Percentiles rank a stretch among this genome's conserved stretches.
Evolutionary conservation across 2,329 filamentous ascomycete species (phyloP).

Genomic region (Xylaria multiplex): DNA sequence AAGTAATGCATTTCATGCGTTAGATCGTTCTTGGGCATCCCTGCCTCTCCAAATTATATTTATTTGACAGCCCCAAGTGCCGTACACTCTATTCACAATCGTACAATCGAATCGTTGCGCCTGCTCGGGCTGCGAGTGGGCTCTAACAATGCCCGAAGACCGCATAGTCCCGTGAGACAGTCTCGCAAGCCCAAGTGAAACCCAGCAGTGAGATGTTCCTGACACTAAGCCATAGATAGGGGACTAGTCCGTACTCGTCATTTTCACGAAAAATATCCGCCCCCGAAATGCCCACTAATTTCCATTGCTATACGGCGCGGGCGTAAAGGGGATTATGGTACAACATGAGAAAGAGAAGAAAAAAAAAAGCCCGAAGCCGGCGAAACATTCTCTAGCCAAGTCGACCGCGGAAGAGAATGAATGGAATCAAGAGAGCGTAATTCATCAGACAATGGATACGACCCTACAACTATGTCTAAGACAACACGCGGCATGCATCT

Average conservation of each 20-base stretch:
- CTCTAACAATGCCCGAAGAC: not conserved
- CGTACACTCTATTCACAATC: not conserved
- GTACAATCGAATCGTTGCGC: not conserved
- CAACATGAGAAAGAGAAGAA: too few species aligned
- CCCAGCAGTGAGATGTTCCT: not conserved
- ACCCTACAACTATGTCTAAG: not conserved
- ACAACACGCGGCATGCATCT: slow-evolving; percentile 9
- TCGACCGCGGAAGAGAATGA: not conserved
- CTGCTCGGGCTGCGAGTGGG: not conserved
- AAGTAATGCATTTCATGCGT: slow-evolving; percentile 5
- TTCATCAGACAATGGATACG: not conserved
- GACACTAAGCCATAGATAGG: not conserved
- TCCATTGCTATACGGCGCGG: not conserved
- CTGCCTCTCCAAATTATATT: not conserved
- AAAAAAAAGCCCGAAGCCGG: too few species aligned
- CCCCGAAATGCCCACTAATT: not conserved
- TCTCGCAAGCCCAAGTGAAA: not conserved
- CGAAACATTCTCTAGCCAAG: not conserved
- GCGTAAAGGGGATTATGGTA: not conserved
- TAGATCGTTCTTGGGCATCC: not conserved
- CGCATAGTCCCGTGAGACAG: not conserved
- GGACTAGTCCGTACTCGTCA: not conserved
- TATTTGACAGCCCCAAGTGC: not conserved
- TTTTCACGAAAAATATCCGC: not conserved
- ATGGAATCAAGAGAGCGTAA: not conserved